Evolutionary conservation across 108 stramenopile species (phyloP), one percentile per base, ranked within the genome.

Genomic region (Nitzschia sp.): DNA sequence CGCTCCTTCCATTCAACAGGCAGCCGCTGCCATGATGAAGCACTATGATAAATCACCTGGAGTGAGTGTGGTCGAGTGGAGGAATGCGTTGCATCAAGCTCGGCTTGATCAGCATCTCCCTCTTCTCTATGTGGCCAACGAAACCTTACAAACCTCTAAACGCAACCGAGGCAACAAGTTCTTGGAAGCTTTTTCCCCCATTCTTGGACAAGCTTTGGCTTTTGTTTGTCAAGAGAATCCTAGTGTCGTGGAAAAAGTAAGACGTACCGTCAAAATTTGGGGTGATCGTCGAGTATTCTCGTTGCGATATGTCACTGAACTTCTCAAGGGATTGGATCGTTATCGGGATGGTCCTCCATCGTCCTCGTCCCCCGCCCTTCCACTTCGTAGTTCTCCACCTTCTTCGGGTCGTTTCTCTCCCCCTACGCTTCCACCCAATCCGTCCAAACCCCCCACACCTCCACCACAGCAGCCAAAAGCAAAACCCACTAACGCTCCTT

Each of bases 71-170:
- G 73, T 68, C 2, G 88, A 89, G 79, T 92, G 91, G 91, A 68
- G 91, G n/a, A 81, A 84, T 46, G 82, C 78, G 10, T 63, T 92
- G 25, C 81, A 83, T 53, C 79, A 80, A 17, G 75, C 79, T 11
- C 67, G 69, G 6, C 43, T 50, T 8, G 73, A 81, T 50, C 87
- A 87, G 38, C 63, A 76, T 50, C 59, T 94, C 25, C 90, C 92
- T 14, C 72, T 94, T 10, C 68, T 94, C 25, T 94, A 94, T 72
- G 90, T 94, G 21, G 89, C 89, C 58, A 94, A 94, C 67, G 92
- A 94, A 73, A 86, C 87, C 8, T 44, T 94, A 46, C 92, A 94
- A 64, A 91, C 80, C 24, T 80, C 79, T 39, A 91, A 91, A 73
- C 67, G 90, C n/a, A 90, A 94, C 78, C 79, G 88, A n/a, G 89